Base-by-base conservation (phyloP, 2,329 filamentous ascomycete species). In the Lasiodiplodia gonubiensis region DNA sequence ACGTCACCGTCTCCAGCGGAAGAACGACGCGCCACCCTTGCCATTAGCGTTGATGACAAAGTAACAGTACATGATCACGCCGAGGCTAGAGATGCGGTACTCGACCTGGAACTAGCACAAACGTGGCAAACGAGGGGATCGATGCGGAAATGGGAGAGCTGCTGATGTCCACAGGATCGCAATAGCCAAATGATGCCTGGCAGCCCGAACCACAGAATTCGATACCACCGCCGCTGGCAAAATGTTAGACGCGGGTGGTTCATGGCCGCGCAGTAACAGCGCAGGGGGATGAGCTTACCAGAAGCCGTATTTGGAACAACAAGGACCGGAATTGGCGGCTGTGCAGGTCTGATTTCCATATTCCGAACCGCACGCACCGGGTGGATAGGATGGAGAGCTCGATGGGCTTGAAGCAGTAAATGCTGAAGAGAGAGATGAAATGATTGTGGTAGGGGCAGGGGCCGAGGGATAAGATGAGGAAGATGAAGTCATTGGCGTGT, bases 181-280 rank as follows among this genome's bases (percentile, higher is more conserved):
- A 81, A 37, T 73, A 69, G 18, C 79, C 79, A 69, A 78, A 81
- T n/a, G 64, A 71, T 10, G 69, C 65, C 71, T 80, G 76, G 71
- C 80, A 82, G 16, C 77, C 77, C 48, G 74, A 76, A 12, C 73
- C 74, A 69, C 80, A 81, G 68, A 80, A 76, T 35, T 74, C 71
- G 39, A 71, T 73, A 8, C 39, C 64, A 25, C 16, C 39, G 10
- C 64, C 64, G 12, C 64, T 63, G 35, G 16, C 6, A 4, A 33
- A 6, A 42, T 21, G 25, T 61, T 25, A 61, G 57, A 61, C 5
- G 8, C 35, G 16, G 18, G 52, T 18, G 8, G 16, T 2, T 55
- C n/a, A n/a, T 21, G 14, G 10, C 10, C 30, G 6, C 7, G 30
- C 30, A 60, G 12, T 25, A 11, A 3, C 49, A 12, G n/a, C 42